Conservation (phyloP, 2,329 filamentous ascomycete genomes). For the Helotiales sp. region DNA sequence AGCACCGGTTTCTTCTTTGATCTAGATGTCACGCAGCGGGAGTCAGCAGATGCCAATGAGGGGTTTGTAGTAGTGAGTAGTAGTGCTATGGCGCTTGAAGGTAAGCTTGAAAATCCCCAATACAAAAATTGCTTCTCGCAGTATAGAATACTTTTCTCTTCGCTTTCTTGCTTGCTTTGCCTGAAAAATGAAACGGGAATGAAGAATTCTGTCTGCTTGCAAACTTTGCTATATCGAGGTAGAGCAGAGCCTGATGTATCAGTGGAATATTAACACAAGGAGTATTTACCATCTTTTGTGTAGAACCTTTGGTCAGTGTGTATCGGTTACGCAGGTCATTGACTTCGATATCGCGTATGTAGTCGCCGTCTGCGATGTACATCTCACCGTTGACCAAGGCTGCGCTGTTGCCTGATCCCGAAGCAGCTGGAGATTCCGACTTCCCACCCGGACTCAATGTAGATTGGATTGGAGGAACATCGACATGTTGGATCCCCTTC, state of each 20-base stretch:
- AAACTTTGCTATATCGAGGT: conserved; percentile 39
- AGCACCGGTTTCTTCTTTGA: conserved; percentile 99
- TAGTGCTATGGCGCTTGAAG: conserved; percentile 66
- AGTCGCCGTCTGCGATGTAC: conserved; percentile 95
- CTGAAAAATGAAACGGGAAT: conserved; percentile 5
- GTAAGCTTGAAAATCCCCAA: conserved; percentile 73
- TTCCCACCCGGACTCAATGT: conserved; percentile 36
- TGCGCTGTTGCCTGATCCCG: conserved; percentile 48
- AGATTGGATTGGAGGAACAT: conserved; percentile 79
- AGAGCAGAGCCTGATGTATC: conserved; percentile 57
- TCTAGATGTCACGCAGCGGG: conserved; percentile 88
- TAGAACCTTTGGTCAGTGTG: conserved; percentile 93
- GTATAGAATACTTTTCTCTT: conserved; percentile 41
- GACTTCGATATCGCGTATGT: conserved; percentile 98
- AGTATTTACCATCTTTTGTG: conserved; percentile 99
- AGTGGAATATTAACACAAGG: conserved; percentile 69
- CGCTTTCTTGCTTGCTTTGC: background rate
- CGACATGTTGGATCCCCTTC: conserved; percentile 88
- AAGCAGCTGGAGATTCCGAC: conserved; percentile 38
- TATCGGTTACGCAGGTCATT: conserved; percentile 98
- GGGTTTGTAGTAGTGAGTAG: conserved; percentile 51
- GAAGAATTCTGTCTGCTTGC: conserved; percentile 15
- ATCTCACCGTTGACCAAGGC: conserved; percentile 76
- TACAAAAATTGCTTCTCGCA: conserved; percentile 46
- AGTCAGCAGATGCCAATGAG: conserved; percentile 95